These are phyloP conservation scores for Colletotrichum aenigma DNA, from an alignment of 2,329 filamentous ascomycete genomes.

Conservation along the genomic window DNA sequence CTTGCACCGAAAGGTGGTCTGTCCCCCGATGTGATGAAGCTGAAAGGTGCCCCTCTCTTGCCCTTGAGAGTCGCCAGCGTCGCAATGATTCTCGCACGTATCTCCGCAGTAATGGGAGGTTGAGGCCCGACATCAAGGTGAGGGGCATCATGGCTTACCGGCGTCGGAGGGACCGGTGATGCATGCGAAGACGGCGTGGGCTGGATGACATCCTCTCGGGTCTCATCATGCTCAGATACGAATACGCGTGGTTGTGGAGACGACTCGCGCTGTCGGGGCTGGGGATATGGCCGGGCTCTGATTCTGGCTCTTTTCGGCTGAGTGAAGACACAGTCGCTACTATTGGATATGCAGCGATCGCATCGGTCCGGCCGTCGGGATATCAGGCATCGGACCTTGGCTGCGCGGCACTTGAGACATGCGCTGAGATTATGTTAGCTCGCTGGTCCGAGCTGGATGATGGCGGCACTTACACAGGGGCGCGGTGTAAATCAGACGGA, in stretches of 20 bases:
- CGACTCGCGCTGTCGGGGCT: background rate
- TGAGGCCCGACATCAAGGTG: background rate
- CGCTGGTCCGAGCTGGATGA: fast-evolving
- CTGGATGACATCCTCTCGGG: background rate
- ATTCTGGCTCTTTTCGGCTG: background rate
- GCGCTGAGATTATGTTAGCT: background rate
- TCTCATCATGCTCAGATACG: background rate
- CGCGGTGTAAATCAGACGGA: conserved; percentile 21
- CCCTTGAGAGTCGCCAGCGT: background rate
- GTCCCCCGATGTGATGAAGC: background rate
- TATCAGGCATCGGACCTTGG: conserved; percentile 2
- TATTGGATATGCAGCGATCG: background rate
- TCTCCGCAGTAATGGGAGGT: background rate
- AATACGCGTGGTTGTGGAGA: background rate
- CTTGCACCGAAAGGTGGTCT: background rate
- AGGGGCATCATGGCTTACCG: background rate
- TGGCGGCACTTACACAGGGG: conserved; percentile 15
- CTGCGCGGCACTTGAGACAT: background rate
- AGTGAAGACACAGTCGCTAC: background rate
- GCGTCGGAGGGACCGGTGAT: background rate
- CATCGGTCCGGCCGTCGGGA: background rate
- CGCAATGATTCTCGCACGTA: background rate
- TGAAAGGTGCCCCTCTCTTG: background rate
- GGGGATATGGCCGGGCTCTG: background rate
- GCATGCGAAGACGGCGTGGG: background rate